Conservation (phyloP, 1,284 basidiomycete species). For the Ustilago trichophora region DNA sequence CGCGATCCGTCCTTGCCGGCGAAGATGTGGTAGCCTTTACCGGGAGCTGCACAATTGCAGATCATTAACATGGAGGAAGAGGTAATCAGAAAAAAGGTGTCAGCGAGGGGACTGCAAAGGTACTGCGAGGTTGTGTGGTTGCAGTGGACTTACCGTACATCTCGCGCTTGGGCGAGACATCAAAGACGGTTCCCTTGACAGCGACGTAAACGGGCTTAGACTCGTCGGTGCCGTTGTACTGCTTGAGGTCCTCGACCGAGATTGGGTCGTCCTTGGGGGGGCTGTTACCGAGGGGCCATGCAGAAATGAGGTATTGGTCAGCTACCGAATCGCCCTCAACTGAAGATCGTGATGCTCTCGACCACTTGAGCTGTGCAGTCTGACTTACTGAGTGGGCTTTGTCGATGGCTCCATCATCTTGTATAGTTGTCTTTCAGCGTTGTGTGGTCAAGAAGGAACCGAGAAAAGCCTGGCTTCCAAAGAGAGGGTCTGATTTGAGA, state of each 20-base stretch:
- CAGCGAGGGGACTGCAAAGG: too few relatives aligned
- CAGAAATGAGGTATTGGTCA: too few relatives aligned
- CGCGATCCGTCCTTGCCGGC: conserved; percentile 82
- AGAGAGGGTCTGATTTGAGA: too few relatives aligned
- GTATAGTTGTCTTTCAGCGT: not conserved
- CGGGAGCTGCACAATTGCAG: too few relatives aligned
- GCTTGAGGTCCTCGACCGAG: conserved; percentile 75
- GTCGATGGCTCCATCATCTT: conserved; percentile 56
- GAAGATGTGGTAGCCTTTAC: conserved; percentile 69
- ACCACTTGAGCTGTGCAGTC: too few relatives aligned
- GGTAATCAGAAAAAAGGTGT: too few relatives aligned
- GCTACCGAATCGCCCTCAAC: too few relatives aligned
- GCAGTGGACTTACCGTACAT: conserved; percentile 83
- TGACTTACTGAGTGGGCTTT: conserved; percentile 54
- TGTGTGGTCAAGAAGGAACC: not conserved
- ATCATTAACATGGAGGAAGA: too few relatives aligned
- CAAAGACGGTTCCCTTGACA: conserved; percentile 87
- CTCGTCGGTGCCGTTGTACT: conserved; percentile 76
- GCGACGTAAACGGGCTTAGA: conserved; percentile 82
- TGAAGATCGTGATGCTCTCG: too few relatives aligned
- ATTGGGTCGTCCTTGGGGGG: conserved; percentile 82
- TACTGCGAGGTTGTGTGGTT: too few relatives aligned
- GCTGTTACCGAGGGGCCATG: too few relatives aligned
- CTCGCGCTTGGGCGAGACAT: conserved; percentile 79
- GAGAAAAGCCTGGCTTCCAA: not conserved